phyloP scores from a whole-genome alignment of 176 grass and related monocot genomes.

The Avena sativa region DNA sequence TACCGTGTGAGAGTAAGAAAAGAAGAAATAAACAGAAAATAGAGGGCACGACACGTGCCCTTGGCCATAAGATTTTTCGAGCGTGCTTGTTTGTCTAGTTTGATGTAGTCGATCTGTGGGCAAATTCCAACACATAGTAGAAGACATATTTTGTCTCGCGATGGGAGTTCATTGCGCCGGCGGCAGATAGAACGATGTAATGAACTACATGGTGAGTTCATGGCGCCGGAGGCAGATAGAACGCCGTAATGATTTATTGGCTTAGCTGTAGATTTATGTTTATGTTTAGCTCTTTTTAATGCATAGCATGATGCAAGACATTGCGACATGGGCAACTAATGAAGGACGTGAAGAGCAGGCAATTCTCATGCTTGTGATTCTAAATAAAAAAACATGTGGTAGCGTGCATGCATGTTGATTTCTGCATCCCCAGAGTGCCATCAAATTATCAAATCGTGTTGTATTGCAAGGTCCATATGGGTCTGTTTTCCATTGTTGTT shows the following conservation, averaged over 20 bases:
- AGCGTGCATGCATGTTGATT: no score
- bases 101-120: no score
- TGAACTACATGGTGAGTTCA: slow-evolving; percentile 11
- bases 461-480: no score
- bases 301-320: background rate
- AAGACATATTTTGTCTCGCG: background rate
- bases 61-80: no score
- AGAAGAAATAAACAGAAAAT: no score
- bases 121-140: background rate
- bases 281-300: background rate
- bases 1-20: no score
- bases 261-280: background rate
- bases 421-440: no score
- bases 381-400: background rate
- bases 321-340: background rate
- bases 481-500: no score
- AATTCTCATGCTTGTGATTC: background rate
- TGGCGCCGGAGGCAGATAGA: background rate
- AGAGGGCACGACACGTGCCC: no score
- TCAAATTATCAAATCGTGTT: no score
- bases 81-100: no score
- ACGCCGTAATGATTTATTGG: slow-evolving; percentile 29
- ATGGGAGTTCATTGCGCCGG: background rate
- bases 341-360: background rate
- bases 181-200: background rate